Percentiles rank a stretch among this genome's conserved stretches.
Conservation (phyloP, 2,329 filamentous ascomycete genomes). For the Botrytis deweyae region DNA sequence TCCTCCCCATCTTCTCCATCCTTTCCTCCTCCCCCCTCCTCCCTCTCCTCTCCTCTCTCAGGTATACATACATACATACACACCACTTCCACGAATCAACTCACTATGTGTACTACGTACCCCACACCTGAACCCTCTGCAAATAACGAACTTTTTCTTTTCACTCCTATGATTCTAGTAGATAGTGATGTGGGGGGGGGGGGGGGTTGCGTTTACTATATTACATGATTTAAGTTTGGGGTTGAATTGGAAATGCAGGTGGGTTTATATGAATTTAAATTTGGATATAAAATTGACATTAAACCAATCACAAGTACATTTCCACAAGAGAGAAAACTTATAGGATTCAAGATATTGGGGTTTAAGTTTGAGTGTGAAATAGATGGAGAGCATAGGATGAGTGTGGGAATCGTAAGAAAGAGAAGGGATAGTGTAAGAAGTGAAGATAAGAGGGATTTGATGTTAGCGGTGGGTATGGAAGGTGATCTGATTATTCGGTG, state of each 20-base stretch:
- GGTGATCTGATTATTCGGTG: neutral
- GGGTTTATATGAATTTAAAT: too few species aligned
- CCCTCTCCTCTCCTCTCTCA: too few species aligned
- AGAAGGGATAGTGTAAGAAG: too few species aligned
- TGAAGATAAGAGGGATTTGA: neutral
- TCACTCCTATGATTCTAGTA: neutral
- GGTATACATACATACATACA: too few species aligned
- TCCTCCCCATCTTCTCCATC: too few species aligned
- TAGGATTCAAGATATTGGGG: neutral
- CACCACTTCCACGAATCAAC: too few species aligned
- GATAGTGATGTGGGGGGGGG: neutral
- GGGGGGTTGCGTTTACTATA: neutral
- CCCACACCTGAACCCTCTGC: too few species aligned
- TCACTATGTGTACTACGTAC: too few species aligned
- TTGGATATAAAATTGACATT: too few species aligned
- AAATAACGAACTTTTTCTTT: neutral
- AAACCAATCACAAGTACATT: neutral
- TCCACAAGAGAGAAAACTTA: too few species aligned
- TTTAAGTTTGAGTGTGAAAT: neutral
- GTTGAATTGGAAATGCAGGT: neutral
- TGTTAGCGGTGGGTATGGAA: neutral
- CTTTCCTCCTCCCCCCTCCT: too few species aligned
- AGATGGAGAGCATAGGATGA: neutral
- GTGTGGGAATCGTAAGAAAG: neutral
- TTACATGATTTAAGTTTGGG: neutral